phyloP scores from a whole-genome alignment of 495 filamentous ascomycete genomes.

The Evernia prunastri region DNA sequence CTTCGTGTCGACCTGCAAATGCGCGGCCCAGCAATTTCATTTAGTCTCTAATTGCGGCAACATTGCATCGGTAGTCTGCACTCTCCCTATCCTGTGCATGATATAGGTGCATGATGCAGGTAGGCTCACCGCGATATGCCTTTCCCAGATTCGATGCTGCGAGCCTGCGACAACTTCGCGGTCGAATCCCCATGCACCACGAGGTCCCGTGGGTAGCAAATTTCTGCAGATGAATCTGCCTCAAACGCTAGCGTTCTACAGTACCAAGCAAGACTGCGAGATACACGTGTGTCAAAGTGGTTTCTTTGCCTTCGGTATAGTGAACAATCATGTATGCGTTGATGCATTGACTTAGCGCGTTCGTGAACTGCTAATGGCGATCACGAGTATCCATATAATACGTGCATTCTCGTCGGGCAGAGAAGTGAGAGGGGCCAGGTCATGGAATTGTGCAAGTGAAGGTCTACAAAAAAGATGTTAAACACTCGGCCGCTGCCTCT shows the following conservation, averaged over 20 bases:
- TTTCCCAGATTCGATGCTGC: background rate
- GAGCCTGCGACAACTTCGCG: background rate
- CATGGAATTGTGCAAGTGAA: background rate
- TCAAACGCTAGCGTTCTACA: background rate
- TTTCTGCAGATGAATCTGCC: background rate
- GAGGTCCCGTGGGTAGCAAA: background rate
- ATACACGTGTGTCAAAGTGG: background rate
- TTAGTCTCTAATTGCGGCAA: background rate
- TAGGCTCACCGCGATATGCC: background rate
- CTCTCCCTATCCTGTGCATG: background rate
- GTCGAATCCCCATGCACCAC: background rate
- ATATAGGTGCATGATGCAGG: slow-evolving; percentile 2
- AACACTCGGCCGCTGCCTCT: background rate
- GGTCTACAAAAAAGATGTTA: no score
- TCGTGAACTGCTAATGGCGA: background rate
- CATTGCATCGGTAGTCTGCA: background rate
- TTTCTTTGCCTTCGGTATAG: background rate
- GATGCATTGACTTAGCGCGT: background rate
- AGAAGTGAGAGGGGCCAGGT: background rate
- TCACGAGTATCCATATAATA: background rate
- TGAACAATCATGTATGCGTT: background rate
- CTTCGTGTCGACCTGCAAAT: background rate
- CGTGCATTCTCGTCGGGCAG: background rate
- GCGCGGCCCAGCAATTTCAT: background rate
- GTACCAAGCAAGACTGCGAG: background rate